Evolutionary conservation across 192 early-diverging fungal genomes (phyloP).

Genomic region (Ramicandelaber brevisporus): DNA sequence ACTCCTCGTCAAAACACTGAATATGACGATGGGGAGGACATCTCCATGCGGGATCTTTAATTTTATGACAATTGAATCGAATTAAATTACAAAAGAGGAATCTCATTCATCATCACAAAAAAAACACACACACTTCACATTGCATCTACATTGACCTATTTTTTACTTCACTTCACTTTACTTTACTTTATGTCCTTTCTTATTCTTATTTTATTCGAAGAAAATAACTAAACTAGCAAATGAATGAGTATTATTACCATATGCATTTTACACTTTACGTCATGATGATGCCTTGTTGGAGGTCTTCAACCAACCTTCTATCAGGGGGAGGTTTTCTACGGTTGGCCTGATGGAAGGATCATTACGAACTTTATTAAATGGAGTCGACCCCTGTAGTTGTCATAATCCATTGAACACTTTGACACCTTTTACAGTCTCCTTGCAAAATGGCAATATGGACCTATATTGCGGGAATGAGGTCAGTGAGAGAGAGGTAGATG

Average conservation of each 20-base stretch:
- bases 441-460: too few species aligned
- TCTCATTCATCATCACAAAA: too few species aligned
- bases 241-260: not conserved
- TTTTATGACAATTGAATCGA: too few species aligned
- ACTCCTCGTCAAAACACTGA: too few species aligned
- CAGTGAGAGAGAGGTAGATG: too few species aligned
- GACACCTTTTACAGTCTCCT: not conserved
- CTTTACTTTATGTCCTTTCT: not conserved
- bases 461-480: too few species aligned
- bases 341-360: not conserved
- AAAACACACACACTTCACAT: too few species aligned
- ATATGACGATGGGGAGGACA: too few species aligned
- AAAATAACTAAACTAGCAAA: not conserved
- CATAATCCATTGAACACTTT: not conserved
- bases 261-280: not conserved
- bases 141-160: too few species aligned
- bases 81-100: too few species aligned
- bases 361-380: not conserved
- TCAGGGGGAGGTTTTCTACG: not conserved
- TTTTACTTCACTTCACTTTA: constrained; percentile 1
- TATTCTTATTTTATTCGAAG: not conserved
- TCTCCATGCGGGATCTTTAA: too few species aligned
- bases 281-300: not conserved
- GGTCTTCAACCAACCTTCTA: not conserved
- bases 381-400: not conserved